These are phyloP conservation scores for Phyllosticta citriasiana DNA, from an alignment of 2,329 filamentous ascomycete species.

Conservation along the genomic window DNA sequence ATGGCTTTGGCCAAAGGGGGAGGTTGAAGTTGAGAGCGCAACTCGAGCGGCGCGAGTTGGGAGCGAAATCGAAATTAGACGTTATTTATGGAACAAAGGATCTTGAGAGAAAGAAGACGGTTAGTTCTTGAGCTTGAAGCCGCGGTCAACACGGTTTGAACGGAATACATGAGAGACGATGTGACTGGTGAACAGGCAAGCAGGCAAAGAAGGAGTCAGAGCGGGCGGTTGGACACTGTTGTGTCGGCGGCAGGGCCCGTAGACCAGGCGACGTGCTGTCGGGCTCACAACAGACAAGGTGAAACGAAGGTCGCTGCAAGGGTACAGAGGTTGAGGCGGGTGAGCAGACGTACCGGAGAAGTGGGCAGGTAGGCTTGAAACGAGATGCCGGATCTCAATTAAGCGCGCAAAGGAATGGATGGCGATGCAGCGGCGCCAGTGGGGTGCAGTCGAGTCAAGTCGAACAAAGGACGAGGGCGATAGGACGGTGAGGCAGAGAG, in stretches of 20 bases:
- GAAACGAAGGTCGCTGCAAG: slow-evolving; percentile 5
- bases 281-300: slow-evolving; percentile 5
- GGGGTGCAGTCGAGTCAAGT: neutral
- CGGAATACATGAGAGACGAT: slow-evolving; percentile 5
- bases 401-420: slow-evolving; percentile 31
- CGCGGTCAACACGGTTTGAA: slow-evolving; percentile 18
- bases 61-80: slow-evolving; percentile 25
- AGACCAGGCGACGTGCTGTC: slow-evolving; percentile 6
- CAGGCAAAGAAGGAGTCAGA: neutral
- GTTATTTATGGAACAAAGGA: slow-evolving; percentile 21
- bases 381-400: slow-evolving; percentile 34
- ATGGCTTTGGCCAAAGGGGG: neutral
- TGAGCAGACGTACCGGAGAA: slow-evolving; percentile 22
- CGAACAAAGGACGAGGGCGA: neutral
- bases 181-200: slow-evolving; percentile 7
- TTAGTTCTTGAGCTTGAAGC: slow-evolving; percentile 23
- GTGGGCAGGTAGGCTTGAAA: slow-evolving; percentile 21
- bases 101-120: slow-evolving; percentile 25
- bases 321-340: slow-evolving; percentile 4
- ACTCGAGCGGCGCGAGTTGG: slow-evolving; percentile 19
- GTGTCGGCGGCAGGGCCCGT: slow-evolving; percentile 5
- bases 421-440: slow-evolving; percentile 11
- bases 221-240: neutral
- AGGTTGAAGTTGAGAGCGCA: neutral
- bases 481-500: neutral